A percentile compares a stretch with the other conserved stretches of the same genome.
Conservation (phyloP, 2,329 filamentous ascomycete genomes). For the Pezicula radicicola region DNA sequence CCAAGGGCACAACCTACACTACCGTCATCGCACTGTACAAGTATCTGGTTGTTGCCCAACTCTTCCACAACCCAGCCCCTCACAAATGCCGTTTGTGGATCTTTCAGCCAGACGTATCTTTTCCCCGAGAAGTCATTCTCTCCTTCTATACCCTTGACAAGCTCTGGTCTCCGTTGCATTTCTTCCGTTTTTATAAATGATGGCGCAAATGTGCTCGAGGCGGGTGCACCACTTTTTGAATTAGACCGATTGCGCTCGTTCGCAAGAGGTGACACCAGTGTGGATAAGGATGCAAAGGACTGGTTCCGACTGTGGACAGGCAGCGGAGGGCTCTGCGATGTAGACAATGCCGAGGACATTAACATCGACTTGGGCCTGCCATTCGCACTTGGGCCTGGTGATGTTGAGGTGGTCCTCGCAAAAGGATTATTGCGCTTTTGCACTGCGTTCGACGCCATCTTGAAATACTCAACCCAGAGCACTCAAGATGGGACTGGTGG, state of each 20-base stretch:
- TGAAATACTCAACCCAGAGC: constrained; percentile 21
- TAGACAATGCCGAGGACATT: constrained; percentile 40
- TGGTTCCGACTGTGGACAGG: constrained; percentile 64
- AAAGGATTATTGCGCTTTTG: constrained; percentile 82
- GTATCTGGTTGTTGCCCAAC: constrained; percentile 61
- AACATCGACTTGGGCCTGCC: constrained; percentile 73
- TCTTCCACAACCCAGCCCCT: constrained; percentile 92
- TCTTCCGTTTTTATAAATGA: constrained; percentile 93
- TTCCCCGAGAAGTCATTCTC: constrained; percentile 99
- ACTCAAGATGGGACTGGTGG: constrained; percentile 3
- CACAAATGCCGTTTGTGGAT: constrained; percentile 82
- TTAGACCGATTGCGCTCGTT: constrained; percentile 46
- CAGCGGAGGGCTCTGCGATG: constrained; percentile 28
- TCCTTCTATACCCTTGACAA: constrained; percentile 77
- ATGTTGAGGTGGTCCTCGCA: constrained; percentile 64
- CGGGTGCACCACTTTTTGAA: constrained; percentile 62
- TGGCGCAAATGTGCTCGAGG: constrained; percentile 85
- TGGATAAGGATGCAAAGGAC: constrained; percentile 55
- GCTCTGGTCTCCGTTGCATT: constrained; percentile 53
- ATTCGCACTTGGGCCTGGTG: constrained; percentile 52
- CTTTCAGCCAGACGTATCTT: constrained; percentile 95
- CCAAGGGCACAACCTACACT: constrained; percentile 53
- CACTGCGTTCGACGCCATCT: constrained; percentile 57
- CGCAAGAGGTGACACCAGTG: constrained; percentile 25
- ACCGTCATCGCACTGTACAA: constrained; percentile 93